Evolutionary conservation across 2,329 filamentous ascomycete genomes (phyloP), one percentile per base, ranked within the genome.

Genomic region (Fusarium armeniacum): DNA sequence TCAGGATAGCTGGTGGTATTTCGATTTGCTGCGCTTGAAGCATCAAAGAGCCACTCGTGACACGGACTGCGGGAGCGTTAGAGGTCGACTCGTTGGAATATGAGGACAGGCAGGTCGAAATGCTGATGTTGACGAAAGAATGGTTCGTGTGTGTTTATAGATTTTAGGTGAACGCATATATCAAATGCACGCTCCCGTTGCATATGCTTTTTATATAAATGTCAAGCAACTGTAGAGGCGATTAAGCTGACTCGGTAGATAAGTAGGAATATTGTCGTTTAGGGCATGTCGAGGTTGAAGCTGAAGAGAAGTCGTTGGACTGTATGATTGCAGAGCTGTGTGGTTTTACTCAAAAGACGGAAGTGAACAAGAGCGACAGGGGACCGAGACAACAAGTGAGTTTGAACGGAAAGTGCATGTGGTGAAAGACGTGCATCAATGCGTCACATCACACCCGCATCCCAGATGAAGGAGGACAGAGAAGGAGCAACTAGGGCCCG

Each of bases 391-490:
- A 40, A 55, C 41, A 49, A 69, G 43, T 35, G 43, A 57, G 49
- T 67, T 67, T 49, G 54, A 33, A 65, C 18, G 44, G 64, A 63
- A 35, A 58, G 58, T 62, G 63, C 67, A 70, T 68, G 67, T 70
- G 67, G 67, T 58, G 67, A 70, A 70, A 51, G 49, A 60, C 54
- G 50, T 70, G 63, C 62, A 70, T 62, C 33, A 54, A 57, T 70
- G 67, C 54, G 61, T 70, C 67, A 70, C 67, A 68, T 70, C 67
- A 70, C 57, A 58, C 45, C 55, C 58, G 35, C 58, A 57, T 59
- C 67, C 62, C n/a, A 56, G 51, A 49, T 53, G 61, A 65, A 65
- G 11, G 44, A 32, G n/a, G 61, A 64, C 67, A 61, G 60, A 67
- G 67, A 46, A 62, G 59, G 58, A 54, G 62, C 58, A 62, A 36